These are phyloP conservation scores for Gossypium longicalyx DNA, from an alignment of 345 rosid species.

Conservation along the genomic window DNA sequence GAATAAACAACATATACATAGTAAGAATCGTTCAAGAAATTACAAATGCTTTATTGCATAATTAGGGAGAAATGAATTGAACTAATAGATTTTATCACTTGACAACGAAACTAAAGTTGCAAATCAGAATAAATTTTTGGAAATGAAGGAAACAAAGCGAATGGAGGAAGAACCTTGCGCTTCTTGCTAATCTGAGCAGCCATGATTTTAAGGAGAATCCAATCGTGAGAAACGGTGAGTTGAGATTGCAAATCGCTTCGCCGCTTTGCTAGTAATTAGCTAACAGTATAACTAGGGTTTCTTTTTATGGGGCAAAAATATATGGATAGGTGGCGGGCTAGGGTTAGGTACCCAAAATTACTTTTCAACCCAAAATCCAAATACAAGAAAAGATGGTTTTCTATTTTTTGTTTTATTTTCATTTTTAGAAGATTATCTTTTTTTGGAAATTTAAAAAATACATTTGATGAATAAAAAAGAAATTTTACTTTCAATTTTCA, in stretches of 20 bases:
- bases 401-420: too few species aligned
- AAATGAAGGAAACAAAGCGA: neutral
- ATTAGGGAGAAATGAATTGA: neutral
- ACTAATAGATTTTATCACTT: neutral
- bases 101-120: neutral
- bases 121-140: neutral
- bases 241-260: neutral
- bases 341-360: neutral
- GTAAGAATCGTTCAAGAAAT: neutral
- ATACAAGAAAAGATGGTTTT: neutral
- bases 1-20: neutral
- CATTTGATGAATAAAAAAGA: too few species aligned
- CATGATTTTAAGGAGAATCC: constrained; percentile 29
- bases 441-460: too few species aligned
- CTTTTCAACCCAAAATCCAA: neutral
- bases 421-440: too few species aligned
- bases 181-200: constrained; percentile 77
- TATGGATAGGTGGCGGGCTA: neutral
- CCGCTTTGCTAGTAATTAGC: neutral
- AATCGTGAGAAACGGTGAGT: neutral
- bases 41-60: neutral
- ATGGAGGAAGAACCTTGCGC: constrained; percentile 40
- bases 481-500: too few species aligned
- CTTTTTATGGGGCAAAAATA: neutral
- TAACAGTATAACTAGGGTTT: neutral